Evolutionary conservation across 306 rosid species (phyloP), one percentile per base, ranked within the genome.

Genomic region (Casuarina glauca): DNA sequence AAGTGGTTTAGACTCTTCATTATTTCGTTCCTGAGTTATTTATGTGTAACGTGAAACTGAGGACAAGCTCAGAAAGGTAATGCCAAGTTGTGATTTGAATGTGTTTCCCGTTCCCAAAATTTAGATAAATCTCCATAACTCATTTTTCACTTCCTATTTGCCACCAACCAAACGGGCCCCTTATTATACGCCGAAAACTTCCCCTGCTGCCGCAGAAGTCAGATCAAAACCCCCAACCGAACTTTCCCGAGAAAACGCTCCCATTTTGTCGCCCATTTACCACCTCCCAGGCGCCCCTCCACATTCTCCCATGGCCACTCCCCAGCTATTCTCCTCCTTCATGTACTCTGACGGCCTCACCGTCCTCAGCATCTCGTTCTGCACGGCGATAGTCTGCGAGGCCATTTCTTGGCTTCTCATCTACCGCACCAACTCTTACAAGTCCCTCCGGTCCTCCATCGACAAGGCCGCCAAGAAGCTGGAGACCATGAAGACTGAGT

Each of bases 391-490:
- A 69, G 84, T 93, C 46, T 96, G 98, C 70, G 99, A 96, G 82
- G 97, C 96, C 63, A 96, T 96, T 84, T 96, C 99, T 11, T 96
- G 99, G 98, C 49, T 96, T 61, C 89, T 96, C 11, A 96, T 96
- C 84, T 96, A 96, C 84, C 97, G 97, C 70, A 93, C 98, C 78
- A 96, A 84, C 81, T 93, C 99, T 48, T 93, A 96, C 96, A 96
- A 93, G 79, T 86, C 95, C 79, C 98, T 96, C 62, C 91, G 98
- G 44, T 96, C 97, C 75, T 87, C 98, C 81, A 96, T 96, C 32
- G 99, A 96, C 87, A 96, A 89, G 76, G 98, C 99, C 79, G 79
- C 98, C 69, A 96, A 96, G 87, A 96, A 96, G 87, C 97, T 96
- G 69, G 99, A 95, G 93, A 91, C 96, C 45, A 95, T 95, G 97